Conservation (phyloP, 106 monocot species). For the Dactylorhiza incarnata region DNA sequence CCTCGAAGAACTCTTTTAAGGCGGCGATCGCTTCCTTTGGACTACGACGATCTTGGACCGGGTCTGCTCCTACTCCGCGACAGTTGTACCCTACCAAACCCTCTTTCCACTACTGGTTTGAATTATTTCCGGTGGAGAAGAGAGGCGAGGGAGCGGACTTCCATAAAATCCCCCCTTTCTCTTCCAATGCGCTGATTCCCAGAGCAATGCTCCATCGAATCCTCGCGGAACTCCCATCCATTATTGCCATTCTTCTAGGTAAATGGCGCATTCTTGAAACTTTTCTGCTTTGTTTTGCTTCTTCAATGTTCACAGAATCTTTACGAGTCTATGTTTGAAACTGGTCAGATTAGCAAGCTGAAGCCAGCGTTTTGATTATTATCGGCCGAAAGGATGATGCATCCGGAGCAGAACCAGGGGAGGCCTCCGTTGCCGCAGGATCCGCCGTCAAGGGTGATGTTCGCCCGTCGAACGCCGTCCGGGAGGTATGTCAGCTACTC, state of each 20-base stretch:
- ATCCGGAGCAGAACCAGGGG: neutral
- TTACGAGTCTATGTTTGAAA: neutral
- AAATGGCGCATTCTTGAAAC: neutral
- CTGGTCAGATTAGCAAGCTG: neutral
- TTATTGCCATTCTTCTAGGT: neutral
- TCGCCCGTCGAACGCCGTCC: slow-evolving; percentile 12
- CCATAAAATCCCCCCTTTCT: neutral
- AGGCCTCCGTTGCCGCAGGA: neutral
- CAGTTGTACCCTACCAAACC: neutral
- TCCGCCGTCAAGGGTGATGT: slow-evolving; percentile 13
- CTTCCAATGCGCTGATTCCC: neutral
- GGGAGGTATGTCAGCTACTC: slow-evolving; percentile 21
- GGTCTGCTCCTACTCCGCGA: neutral
- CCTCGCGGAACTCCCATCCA: neutral
- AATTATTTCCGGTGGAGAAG: neutral
- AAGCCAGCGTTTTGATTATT: neutral
- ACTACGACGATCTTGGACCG: neutral
- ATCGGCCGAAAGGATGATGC: slow-evolving; percentile 10
- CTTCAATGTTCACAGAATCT: neutral
- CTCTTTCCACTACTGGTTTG: neutral
- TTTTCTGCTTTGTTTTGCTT: neutral
- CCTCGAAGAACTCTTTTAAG: neutral
- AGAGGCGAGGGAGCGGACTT: neutral
- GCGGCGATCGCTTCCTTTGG: neutral
- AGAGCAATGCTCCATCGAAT: neutral